Evolutionary conservation across 192 early-diverging fungal genomes (phyloP).

Genomic region (Coemansia sp.): DNA sequence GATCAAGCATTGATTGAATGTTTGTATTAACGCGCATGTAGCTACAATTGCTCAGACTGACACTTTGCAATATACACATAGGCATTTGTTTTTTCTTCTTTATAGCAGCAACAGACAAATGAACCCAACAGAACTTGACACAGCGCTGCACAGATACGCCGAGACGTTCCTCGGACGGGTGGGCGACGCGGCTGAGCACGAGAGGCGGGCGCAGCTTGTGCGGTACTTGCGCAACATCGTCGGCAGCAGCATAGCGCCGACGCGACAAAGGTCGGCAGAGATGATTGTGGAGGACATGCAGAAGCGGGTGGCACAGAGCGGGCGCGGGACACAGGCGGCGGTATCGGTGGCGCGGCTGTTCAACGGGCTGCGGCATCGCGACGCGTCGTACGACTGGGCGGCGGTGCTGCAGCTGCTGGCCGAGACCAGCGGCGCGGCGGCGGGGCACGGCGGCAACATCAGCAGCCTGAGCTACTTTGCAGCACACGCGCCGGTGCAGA

Average conservation of each 20-base stretch:
- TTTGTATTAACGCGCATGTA: too few species aligned
- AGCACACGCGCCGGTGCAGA: not conserved
- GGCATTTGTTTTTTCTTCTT: not conserved
- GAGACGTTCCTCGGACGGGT: slow-evolving; percentile 38
- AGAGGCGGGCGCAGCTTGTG: slow-evolving; percentile 18
- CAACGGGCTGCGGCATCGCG: slow-evolving; percentile 26
- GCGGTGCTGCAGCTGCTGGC: slow-evolving; percentile 41
- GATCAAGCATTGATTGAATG: too few species aligned
- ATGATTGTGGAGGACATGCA: slow-evolving; percentile 34
- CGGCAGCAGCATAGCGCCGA: slow-evolving; percentile 36
- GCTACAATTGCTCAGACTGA: too few species aligned
- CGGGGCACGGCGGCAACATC: slow-evolving; percentile 8
- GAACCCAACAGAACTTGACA: slow-evolving; percentile 29
- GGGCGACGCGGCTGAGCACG: slow-evolving; percentile 9
- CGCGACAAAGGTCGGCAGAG: slow-evolving; percentile 16
- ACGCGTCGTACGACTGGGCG: slow-evolving; percentile 44
- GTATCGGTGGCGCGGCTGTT: slow-evolving; percentile 29
- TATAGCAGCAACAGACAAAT: slow-evolving; percentile 2
- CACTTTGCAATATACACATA: too few species aligned
- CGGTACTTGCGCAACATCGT: slow-evolving; percentile 38
- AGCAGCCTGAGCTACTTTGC: slow-evolving; percentile 11
- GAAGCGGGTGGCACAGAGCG: slow-evolving; percentile 17
- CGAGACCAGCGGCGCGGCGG: slow-evolving; percentile 22
- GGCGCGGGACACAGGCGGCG: slow-evolving; percentile 23
- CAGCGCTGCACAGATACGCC: slow-evolving; percentile 34